phyloP scores from a whole-genome alignment of 2,329 filamentous ascomycete species.

The Alternaria gaisen region DNA sequence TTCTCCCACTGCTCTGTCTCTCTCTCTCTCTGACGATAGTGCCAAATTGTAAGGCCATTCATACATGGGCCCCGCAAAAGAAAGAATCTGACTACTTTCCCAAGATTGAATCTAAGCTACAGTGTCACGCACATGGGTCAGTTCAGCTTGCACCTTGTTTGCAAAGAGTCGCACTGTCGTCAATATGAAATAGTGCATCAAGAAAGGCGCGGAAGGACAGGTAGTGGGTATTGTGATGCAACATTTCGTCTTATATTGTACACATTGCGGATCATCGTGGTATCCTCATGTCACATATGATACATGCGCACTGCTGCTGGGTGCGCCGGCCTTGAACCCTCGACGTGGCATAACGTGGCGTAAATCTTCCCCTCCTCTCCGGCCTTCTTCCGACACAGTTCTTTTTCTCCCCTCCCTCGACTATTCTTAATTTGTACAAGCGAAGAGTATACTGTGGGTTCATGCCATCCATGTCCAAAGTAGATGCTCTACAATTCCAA shows the following conservation, averaged over 20 bases:
- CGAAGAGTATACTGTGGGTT: slow-evolving; percentile 23
- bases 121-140: not conserved
- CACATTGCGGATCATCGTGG: slow-evolving; percentile 19
- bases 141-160: not conserved
- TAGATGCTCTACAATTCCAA: slow-evolving; percentile 24
- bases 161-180: not conserved
- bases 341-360: slow-evolving; percentile 1
- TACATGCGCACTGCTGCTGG: slow-evolving; percentile 22
- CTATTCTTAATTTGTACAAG: slow-evolving; percentile 23
- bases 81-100: too few species aligned
- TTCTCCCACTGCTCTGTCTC: too few species aligned
- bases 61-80: too few species aligned
- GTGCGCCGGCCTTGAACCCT: slow-evolving; percentile 7
- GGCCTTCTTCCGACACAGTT: not conserved
- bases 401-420: not conserved
- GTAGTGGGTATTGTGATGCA: slow-evolving; percentile 12
- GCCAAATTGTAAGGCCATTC: too few species aligned
- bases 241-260: slow-evolving; percentile 21
- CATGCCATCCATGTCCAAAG: slow-evolving; percentile 20
- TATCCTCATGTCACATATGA: slow-evolving; percentile 31
- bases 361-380: slow-evolving; percentile 6
- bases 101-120: too few species aligned
- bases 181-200: not conserved
- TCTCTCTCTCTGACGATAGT: too few species aligned
- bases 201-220: not conserved